phyloP scores from a whole-genome alignment of 2,329 filamentous ascomycete species.

The Fusarium sp. region DNA sequence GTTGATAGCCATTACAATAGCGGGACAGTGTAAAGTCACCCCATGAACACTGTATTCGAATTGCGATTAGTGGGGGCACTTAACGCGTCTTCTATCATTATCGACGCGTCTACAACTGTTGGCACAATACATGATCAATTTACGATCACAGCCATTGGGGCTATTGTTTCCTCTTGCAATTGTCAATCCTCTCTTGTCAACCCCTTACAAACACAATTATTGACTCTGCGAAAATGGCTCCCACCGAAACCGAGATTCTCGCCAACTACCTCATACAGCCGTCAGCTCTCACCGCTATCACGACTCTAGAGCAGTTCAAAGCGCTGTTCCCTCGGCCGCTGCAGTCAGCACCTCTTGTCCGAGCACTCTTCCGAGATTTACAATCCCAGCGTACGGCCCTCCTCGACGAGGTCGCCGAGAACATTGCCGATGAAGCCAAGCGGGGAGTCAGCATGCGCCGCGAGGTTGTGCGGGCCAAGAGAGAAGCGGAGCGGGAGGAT shows the following conservation, averaged over 20 bases:
- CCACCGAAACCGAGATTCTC: constrained; percentile 79
- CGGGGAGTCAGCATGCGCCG: constrained; percentile 68
- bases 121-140: not conserved
- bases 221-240: constrained; percentile 65
- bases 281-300: constrained; percentile 76
- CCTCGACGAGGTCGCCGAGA: constrained; percentile 73
- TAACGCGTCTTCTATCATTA: constrained; percentile 29
- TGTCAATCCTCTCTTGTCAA: not conserved
- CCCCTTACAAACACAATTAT: not conserved
- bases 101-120: constrained; percentile 26
- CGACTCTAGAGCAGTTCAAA: constrained; percentile 80
- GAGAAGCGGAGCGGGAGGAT: constrained; percentile 64
- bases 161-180: not conserved
- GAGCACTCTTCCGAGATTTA: constrained; percentile 80
- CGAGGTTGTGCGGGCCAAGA: constrained; percentile 64
- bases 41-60: constrained; percentile 5
- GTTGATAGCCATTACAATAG: not conserved
- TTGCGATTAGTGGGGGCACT: constrained; percentile 19
- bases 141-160: not conserved
- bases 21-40: not conserved
- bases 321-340: constrained; percentile 77
- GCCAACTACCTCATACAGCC: constrained; percentile 82
- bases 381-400: constrained; percentile 77
- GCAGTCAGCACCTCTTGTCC: constrained; percentile 74
- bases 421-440: constrained; percentile 73